phyloP scores from a whole-genome alignment of 768 basidiomycete genomes.

The Pseudohyphozyma bogoriensis region DNA sequence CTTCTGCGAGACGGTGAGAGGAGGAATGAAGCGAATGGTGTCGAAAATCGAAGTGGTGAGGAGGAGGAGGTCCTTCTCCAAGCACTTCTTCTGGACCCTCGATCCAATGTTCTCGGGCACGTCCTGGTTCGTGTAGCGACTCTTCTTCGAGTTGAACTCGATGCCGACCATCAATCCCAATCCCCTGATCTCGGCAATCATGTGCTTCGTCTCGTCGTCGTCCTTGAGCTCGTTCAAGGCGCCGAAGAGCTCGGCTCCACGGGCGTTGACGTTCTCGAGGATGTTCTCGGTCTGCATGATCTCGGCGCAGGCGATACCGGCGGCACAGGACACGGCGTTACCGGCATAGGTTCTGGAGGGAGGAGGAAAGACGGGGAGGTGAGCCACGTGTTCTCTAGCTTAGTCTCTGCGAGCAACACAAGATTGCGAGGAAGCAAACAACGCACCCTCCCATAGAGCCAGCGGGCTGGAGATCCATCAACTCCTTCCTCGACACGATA shows the following conservation, averaged over 20 bases:
- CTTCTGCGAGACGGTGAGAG: conserved; percentile 64
- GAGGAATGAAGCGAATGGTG: conserved; percentile 66
- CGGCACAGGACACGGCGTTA: conserved; percentile 84
- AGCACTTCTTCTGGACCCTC: conserved; percentile 51
- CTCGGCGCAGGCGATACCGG: conserved; percentile 70
- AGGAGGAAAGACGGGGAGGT: too few species aligned
- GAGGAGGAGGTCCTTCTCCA: conserved; percentile 75
- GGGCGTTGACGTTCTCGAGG: conserved; percentile 62
- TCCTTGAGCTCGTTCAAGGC: conserved; percentile 51
- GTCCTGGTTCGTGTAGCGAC: conserved; percentile 32
- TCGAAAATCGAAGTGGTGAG: conserved; percentile 84
- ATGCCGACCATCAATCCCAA: conserved; percentile 55
- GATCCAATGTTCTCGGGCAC: conserved; percentile 35
- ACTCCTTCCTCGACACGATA: conserved; percentile 63
- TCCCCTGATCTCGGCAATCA: conserved; percentile 80
- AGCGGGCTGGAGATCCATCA: conserved; percentile 66
- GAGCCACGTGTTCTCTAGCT: too few species aligned
- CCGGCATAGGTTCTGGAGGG: conserved; percentile 88
- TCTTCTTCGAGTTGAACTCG: conserved; percentile 24
- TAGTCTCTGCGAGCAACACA: too few species aligned
- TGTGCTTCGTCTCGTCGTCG: conserved; percentile 47
- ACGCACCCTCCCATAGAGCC: conserved; percentile 72
- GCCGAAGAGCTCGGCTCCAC: conserved; percentile 64
- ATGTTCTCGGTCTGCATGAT: conserved; percentile 70
- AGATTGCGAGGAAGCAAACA: too few species aligned